phyloP scores from a whole-genome alignment of 768 basidiomycete species.

The Symmetrospora coprosmae region DNA sequence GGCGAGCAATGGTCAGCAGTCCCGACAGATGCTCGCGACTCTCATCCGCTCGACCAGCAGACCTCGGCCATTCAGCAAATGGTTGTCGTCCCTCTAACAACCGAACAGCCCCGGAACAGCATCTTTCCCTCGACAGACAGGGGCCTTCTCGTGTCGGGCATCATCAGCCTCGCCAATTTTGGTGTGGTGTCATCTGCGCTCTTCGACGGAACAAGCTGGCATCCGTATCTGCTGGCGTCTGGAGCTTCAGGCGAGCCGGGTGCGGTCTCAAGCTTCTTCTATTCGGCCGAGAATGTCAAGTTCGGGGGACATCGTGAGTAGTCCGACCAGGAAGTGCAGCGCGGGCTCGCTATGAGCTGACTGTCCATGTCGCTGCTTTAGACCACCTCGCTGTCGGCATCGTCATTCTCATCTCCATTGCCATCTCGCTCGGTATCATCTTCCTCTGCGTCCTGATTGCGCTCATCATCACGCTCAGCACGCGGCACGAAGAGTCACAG shows the following conservation, averaged over 20 bases:
- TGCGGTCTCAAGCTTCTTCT: conserved; percentile 62
- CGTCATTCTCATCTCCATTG: conserved; percentile 92
- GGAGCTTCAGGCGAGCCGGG: conserved; percentile 55
- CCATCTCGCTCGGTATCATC: conserved; percentile 84
- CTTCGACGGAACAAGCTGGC: conserved; percentile 67
- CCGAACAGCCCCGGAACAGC: conserved; percentile 55
- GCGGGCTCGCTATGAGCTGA: conserved; percentile 24
- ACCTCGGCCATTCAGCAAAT: conserved; percentile 61
- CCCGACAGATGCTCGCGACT: conserved; percentile 40
- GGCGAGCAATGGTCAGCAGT: conserved; percentile 59
- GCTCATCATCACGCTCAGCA: conserved; percentile 76
- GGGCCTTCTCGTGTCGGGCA: conserved; percentile 76
- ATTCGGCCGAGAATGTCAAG: conserved; percentile 61
- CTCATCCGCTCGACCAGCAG: background rate
- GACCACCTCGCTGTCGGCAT: conserved; percentile 81
- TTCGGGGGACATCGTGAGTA: conserved; percentile 43
- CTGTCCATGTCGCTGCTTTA: conserved; percentile 33
- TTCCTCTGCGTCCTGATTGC: conserved; percentile 73
- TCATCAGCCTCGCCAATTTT: conserved; percentile 51
- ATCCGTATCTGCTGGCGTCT: conserved; percentile 65
- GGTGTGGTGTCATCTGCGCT: conserved; percentile 72
- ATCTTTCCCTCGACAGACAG: conserved; percentile 65
- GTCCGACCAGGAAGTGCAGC: no score
- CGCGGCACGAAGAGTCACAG: conserved; percentile 53
- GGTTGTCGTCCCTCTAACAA: conserved; percentile 73